Evolutionary conservation across 352 stramenopile genomes (phyloP).

Genomic region (Pythium coloratum): DNA sequence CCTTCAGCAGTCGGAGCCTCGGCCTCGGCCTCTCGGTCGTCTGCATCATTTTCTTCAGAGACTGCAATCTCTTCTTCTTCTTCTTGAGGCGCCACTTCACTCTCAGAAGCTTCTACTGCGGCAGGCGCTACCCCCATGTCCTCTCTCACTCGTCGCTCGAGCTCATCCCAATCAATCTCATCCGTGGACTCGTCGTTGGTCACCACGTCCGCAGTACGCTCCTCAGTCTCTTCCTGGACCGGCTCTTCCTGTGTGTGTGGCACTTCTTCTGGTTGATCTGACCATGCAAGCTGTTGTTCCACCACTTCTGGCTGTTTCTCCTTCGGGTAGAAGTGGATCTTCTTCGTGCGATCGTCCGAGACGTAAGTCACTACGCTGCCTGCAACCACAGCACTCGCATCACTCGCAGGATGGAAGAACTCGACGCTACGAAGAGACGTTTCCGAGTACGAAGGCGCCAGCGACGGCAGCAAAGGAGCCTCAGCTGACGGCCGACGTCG

Average conservation of each 20-base stretch:
- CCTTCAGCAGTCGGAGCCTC: background rate
- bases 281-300: slow-evolving; percentile 10
- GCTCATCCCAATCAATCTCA: slow-evolving; percentile 3
- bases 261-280: background rate
- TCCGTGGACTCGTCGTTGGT: background rate
- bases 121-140: background rate
- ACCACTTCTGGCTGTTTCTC: background rate
- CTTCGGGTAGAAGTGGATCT: slow-evolving; percentile 10
- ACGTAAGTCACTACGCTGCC: slow-evolving; percentile 6
- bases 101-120: background rate
- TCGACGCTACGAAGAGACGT: slow-evolving; percentile 2
- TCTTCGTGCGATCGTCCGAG: slow-evolving; percentile 4
- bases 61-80: background rate
- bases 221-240: background rate
- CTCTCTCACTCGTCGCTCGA: slow-evolving; percentile 1
- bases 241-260: background rate
- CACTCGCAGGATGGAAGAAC: slow-evolving; percentile 4
- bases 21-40: background rate
- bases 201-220: background rate
- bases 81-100: background rate
- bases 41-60: too few relatives aligned
- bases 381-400: background rate
- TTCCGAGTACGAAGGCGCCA: slow-evolving; percentile 16
- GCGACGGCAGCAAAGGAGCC: slow-evolving; percentile 7
- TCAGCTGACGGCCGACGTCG: slow-evolving; percentile 9